Base-by-base conservation (phyloP, 371 early-diverging fungal genomes). In the Pancytospora philotis region DNA sequence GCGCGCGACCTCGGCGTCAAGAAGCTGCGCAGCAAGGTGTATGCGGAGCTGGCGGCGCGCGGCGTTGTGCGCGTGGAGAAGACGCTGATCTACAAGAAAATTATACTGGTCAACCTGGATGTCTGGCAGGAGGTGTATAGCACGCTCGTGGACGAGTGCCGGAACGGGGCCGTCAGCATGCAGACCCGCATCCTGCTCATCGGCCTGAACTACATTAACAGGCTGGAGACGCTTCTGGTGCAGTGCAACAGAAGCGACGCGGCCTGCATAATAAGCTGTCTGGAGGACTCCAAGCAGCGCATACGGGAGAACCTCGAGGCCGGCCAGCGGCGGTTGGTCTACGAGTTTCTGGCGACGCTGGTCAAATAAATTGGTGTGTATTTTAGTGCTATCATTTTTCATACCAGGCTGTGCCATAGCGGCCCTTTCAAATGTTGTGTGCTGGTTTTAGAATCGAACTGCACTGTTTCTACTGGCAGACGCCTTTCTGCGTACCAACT, bases 21-120 rank as follows among this genome's bases (percentile, higher is more conserved):
- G 38, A 62, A 74, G 34, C 36, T 74, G 13, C 56, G 66, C 28
- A 32, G 32, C 30, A 69, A 65, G 50, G 57, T 74, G 3, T 74
- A 74, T 41, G 59, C 28, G 28, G 52, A 48, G 4, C 16, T 74
- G 4, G 60, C 61, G 28, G 32, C 49, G 41, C 58, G 35, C 27
- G 31, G 41, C 6, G 25, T 74, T 37, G 45, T 70, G 30, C 57
- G 39, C 25, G 27, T 49, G n/a, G 27, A 31, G 35, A 69, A 49
- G 19, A 48, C 58, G 13, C 30, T 65, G 31, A 32, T 65, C 30
- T 38, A 41, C 49, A 74, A 69, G 32, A 69, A 63, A 50, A 65
- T 65, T 1, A 63, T 35, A 2, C 45, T 74, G 36, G 48, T 28
- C 25, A 38, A 74, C 50, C 32, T 31, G 4, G 38, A 53, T 16